Percentiles rank a stretch among this genome's conserved stretches.
phyloP scores from a whole-genome alignment of 768 basidiomycete species.

The Lentinula sp. region DNA sequence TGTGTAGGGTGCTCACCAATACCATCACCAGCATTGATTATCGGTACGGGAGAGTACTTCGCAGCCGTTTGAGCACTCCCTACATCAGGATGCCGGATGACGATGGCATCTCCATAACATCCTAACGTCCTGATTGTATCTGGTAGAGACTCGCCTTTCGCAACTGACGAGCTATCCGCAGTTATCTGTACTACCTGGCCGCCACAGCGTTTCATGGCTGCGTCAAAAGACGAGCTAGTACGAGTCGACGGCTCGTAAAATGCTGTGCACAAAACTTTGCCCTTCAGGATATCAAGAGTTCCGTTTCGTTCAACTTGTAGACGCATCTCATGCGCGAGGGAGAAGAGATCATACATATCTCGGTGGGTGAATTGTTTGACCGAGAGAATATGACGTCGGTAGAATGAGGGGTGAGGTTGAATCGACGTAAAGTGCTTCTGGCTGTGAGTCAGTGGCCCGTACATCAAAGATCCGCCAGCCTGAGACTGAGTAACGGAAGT shows the following conservation, averaged over 20 bases:
- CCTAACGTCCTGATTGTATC: slow-evolving; percentile 93
- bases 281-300: slow-evolving; percentile 81
- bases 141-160: slow-evolving; percentile 88
- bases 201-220: slow-evolving; percentile 98
- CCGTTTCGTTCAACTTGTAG: slow-evolving; percentile 92
- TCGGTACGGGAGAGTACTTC: slow-evolving; percentile 91
- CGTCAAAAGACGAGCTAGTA: slow-evolving; percentile 93
- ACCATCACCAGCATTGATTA: slow-evolving; percentile 96
- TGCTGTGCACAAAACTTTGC: slow-evolving; percentile 83
- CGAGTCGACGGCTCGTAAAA: slow-evolving; percentile 98
- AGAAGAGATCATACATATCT: slow-evolving; percentile 91
- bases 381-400: slow-evolving; percentile 87
- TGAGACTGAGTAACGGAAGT: slow-evolving; percentile 12
- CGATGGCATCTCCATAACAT: slow-evolving; percentile 93
- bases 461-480: slow-evolving; percentile 13
- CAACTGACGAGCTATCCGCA: slow-evolving; percentile 78
- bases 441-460: slow-evolving; percentile 27
- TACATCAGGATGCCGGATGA: slow-evolving; percentile 89
- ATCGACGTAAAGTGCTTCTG: slow-evolving; percentile 28
- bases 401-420: slow-evolving; percentile 79
- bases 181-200: slow-evolving; percentile 89
- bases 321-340: slow-evolving; percentile 94
- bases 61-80: slow-evolving; percentile 96
- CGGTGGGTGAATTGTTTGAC: slow-evolving; percentile 90
- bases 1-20: slow-evolving; percentile 97